A percentile compares a stretch with the other conserved stretches of the same genome.
These are phyloP conservation scores for Bidens hawaiensis DNA, from an alignment of 140 eudicot species.

Conservation along the genomic window DNA sequence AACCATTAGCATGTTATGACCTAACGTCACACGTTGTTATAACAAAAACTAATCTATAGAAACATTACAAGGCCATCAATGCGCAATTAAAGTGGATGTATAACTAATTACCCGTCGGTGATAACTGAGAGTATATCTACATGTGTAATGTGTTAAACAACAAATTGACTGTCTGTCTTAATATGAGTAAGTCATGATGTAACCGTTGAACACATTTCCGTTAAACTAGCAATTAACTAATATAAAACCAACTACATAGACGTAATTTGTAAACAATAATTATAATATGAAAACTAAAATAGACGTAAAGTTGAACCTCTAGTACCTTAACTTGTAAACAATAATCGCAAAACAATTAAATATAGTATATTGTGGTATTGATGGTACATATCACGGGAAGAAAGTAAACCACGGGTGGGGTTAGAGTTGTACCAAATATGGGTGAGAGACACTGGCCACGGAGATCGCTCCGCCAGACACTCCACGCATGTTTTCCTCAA, in stretches of 20 bases:
- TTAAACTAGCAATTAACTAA: background rate
- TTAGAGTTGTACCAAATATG: background rate
- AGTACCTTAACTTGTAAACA: background rate
- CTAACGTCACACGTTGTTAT: too few species aligned
- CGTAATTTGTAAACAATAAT: background rate
- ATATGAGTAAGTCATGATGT: too few species aligned
- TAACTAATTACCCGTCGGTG: too few species aligned
- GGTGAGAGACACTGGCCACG: background rate
- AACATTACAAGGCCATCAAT: too few species aligned
- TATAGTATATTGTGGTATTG: background rate
- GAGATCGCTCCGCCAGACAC: conserved; percentile 10
- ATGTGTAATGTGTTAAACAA: too few species aligned
- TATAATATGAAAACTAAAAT: background rate
- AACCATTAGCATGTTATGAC: too few species aligned
- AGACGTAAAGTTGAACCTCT: background rate
- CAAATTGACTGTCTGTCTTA: too few species aligned
- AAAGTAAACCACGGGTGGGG: background rate
- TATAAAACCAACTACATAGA: background rate
- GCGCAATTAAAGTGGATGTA: too few species aligned
- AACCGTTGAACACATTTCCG: too few species aligned
- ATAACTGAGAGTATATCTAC: too few species aligned
- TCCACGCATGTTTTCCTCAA: conserved; percentile 10
- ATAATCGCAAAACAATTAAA: background rate
- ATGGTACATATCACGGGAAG: background rate
- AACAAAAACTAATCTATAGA: too few species aligned